Percentiles rank a stretch among this genome's conserved stretches.
Evolutionary conservation across 2,329 filamentous ascomycete genomes (phyloP).

Genomic region (Venturia aucupariae): DNA sequence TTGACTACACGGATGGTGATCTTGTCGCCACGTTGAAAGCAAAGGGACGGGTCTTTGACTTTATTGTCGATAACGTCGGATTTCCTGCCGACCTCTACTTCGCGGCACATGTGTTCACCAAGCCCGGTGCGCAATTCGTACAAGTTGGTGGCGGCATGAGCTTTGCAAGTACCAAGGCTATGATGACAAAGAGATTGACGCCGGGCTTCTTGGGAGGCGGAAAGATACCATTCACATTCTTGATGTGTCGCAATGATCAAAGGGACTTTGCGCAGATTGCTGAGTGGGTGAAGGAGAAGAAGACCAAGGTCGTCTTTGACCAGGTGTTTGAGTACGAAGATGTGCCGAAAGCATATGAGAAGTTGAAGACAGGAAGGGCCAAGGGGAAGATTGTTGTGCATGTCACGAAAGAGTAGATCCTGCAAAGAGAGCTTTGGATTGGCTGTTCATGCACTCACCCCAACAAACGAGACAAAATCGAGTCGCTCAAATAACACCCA

Average conservation of each 20-base stretch:
- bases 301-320: constrained; percentile 48
- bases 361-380: constrained; percentile 27
- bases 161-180: constrained; percentile 18
- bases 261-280: constrained; percentile 43
- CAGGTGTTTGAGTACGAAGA: constrained; percentile 47
- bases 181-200: constrained; percentile 30
- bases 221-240: constrained; percentile 33
- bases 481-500: too few relatives aligned
- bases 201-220: constrained; percentile 44
- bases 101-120: constrained; percentile 42
- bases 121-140: constrained; percentile 39
- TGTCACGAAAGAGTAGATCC: constrained; percentile 15
- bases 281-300: constrained; percentile 49
- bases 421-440: too few relatives aligned
- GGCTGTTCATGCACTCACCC: too few relatives aligned
- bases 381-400: constrained; percentile 33
- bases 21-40: constrained; percentile 38
- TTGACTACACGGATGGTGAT: constrained; percentile 47
- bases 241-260: constrained; percentile 29
- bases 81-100: constrained; percentile 43
- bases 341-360: constrained; percentile 32
- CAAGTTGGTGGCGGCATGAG: constrained; percentile 20
- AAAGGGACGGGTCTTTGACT: constrained; percentile 41
- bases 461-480: too few relatives aligned
- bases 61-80: constrained; percentile 52